Base-by-base conservation (phyloP, 345 rosid genomes). In the Noccaea caerulescens region DNA sequence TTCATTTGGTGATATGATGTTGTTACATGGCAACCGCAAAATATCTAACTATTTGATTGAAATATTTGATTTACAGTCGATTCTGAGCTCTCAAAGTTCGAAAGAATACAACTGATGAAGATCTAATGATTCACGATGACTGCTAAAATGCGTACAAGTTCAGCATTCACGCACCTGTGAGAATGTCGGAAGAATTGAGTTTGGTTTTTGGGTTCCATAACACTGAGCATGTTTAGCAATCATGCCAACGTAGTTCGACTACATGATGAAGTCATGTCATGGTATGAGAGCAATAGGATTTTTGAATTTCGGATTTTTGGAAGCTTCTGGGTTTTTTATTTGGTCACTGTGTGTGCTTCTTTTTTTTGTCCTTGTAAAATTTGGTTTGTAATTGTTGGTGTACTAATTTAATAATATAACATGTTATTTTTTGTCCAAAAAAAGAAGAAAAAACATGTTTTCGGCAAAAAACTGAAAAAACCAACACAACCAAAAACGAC, bases 81-180 rank as follows among this genome's bases (percentile, higher is more conserved):
- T 76, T 42, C 13, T 63, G 52, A 75, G 69, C 61, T 60, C 73
- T 6, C 72, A 75, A 13, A 68, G 53, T 39, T 76, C 79, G 3
- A 75, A 45, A 54, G 41, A 36, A 8, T 76, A 69, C 53, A 54
- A 75, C 36, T 47, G 43, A 69, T 53, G 59, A 53, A 52, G 57
- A 51, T 11, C 32, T 54, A 57, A 27, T 27, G 30, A 27, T 27
- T 27, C 30, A 27, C 30, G 30, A 51, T 32, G 27, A 37, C 33
- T 55, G 33, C 59, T 33, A 9, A 36, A 20, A 46, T 27, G 64
- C 30, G 52, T 30, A 33, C 27, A 62, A 32, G 41, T 27, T 49
- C 20, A 14, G 3, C 33, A 46, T 33, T 10, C 8, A 27, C 30
- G 30, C 66, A 43, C 52, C 23, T 14, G 33, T 63, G 23, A 55